A percentile compares a stretch with the other conserved stretches of the same genome.
Conservation (phyloP, 2,329 filamentous ascomycete species). For the Aspergillus niger region DNA sequence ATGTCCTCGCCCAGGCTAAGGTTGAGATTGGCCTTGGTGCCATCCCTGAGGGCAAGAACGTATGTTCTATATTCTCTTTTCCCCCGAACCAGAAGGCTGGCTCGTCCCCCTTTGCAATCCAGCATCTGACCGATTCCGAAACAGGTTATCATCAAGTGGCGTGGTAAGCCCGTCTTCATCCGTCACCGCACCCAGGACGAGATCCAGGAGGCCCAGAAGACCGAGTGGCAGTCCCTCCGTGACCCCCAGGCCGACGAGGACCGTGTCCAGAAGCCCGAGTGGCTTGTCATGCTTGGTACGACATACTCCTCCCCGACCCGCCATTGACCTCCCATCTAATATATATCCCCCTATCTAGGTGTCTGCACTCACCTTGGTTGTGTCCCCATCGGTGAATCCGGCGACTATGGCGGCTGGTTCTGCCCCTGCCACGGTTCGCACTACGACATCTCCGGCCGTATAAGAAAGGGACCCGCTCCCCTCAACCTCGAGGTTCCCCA, state of each 20-base stretch:
- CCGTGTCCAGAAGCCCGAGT: constrained; percentile 97
- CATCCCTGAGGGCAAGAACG: constrained; percentile 99
- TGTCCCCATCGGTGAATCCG: constrained; percentile 97
- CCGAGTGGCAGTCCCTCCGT: constrained; percentile 79
- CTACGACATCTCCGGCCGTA: constrained; percentile 98
- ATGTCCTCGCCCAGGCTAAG: constrained; percentile 98
- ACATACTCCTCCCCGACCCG: constrained; percentile 6
- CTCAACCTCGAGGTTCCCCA: constrained; percentile 93
- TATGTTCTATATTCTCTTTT: constrained; percentile 50
- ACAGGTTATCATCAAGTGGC: constrained; percentile 99
- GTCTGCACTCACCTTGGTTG: constrained; percentile 99
- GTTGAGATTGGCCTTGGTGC: constrained; percentile 91
- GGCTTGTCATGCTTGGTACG: constrained; percentile 96
- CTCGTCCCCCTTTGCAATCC: neutral
- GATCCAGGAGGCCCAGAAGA: constrained; percentile 91
- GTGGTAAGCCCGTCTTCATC: constrained; percentile 99
- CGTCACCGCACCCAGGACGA: constrained; percentile 92
- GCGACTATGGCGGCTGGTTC: constrained; percentile 99
- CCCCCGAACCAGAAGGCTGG: neutral
- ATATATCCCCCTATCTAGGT: constrained; percentile 54
- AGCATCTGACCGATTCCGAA: constrained; percentile 18
- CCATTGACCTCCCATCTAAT: constrained; percentile 6
- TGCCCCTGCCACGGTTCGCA: constrained; percentile 99
- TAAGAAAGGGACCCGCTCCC: constrained; percentile 95
- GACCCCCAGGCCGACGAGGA: constrained; percentile 90